Evolutionary conservation across 257 asterid species (phyloP).

Genomic region (Craterostigma plantagineum): DNA sequence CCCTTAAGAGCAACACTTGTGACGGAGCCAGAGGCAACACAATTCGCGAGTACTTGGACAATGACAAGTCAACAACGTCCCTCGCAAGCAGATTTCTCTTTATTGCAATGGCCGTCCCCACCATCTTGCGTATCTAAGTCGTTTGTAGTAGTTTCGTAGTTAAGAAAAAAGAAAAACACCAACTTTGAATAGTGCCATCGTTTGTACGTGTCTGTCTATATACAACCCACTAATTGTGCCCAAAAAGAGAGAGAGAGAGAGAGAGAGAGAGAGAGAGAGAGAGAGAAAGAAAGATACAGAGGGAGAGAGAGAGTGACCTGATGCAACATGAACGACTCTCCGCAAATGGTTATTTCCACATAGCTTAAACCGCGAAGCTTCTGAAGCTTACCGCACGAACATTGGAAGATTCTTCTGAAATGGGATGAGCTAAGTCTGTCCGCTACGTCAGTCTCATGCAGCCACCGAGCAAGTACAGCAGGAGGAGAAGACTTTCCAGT

Average conservation of each 20-base stretch:
- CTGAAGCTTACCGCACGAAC: slow-evolving; percentile 66
- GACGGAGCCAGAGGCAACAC: slow-evolving; percentile 84
- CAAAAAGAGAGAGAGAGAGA: too few relatives aligned
- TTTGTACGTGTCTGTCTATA: too few relatives aligned
- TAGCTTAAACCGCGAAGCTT: slow-evolving; percentile 35
- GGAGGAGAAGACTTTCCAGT: slow-evolving; percentile 13
- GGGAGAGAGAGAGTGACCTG: slow-evolving; percentile 31
- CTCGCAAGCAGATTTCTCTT: slow-evolving; percentile 60
- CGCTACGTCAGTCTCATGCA: slow-evolving; percentile 63
- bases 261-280: too few relatives aligned
- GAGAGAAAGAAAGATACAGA: too few relatives aligned
- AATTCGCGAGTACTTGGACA: slow-evolving; percentile 67
- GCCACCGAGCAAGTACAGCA: slow-evolving; percentile 67
- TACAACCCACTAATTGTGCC: too few relatives aligned
- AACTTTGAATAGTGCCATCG: too few relatives aligned
- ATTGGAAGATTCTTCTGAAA: slow-evolving; percentile 67
- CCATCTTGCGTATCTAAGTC: slow-evolving; percentile 97
- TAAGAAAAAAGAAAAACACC: too few relatives aligned
- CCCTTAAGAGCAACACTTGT: slow-evolving; percentile 61
- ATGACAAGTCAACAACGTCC: slow-evolving; percentile 46
- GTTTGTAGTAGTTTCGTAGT: too few relatives aligned
- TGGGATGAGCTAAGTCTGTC: slow-evolving; percentile 69
- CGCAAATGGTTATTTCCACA: slow-evolving; percentile 64
- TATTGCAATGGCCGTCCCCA: slow-evolving; percentile 77
- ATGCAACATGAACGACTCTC: slow-evolving; percentile 97